Base-by-base conservation (phyloP, 2,329 filamentous ascomycete genomes). In the Eurotiales sp. region DNA sequence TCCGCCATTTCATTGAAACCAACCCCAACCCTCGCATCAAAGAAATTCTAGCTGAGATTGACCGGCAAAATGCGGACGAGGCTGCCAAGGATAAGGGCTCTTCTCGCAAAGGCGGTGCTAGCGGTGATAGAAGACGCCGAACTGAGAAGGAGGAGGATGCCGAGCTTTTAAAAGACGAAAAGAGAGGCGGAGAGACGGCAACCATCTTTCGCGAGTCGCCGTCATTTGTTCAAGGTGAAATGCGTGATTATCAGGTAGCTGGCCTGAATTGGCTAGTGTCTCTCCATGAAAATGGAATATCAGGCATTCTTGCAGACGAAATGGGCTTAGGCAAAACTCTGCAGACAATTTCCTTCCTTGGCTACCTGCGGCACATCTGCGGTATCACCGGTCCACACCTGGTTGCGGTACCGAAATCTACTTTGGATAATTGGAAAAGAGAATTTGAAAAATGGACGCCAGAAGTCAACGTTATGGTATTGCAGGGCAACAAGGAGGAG, bases 251-350 rank as follows among this genome's bases (percentile, higher is more conserved):
- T 72, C 93, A 99, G 70, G 79, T 99, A 60, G 88, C 89, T 29
- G 93, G 93, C 59, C 78, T 99, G 59, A 99, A 99, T 70, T 99
- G 93, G 93, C 81, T 99, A 41, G 90, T 99, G 60, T 97, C 91
- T 11, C 80, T 99, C 5, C 93, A 99, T 64, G 93, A 99, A 71
- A 99, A 99, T 64, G 93, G 93, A 76, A 99, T 99, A 59, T 97
- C 92, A 17, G 93, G 93, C 60, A 99, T 99, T 57, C 77, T 99
- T 45, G 93, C 93, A 55, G 93, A 99, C 65, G 93, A 99, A 74
- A 99, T 99, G 93, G 93, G 93, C 71, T 79, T 99, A 17, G 93
- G 93, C 63, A 99, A 99, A 77, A 99, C 93, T 0, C 73, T 99
- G 23, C 93, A 99, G 72, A 99, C 93, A 0, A 99, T 99, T 54